phyloP scores from a whole-genome alignment of 148 eudicot genomes.

The Silene latifolia region DNA sequence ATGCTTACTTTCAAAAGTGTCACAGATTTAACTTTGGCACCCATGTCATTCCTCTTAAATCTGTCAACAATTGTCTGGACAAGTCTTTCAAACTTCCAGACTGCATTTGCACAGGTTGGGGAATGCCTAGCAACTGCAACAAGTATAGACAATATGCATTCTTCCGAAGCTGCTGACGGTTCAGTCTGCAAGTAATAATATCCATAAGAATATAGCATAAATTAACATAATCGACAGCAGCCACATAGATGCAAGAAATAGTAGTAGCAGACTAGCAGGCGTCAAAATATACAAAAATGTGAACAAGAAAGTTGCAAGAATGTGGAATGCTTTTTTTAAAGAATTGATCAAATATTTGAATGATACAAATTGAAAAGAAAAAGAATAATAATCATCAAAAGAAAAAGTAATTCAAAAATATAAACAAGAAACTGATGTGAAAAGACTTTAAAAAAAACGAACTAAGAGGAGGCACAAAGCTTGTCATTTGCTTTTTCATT shows the following conservation, averaged over 20 bases:
- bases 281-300: neutral
- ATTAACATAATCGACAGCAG: neutral
- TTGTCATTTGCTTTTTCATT: neutral
- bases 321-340: neutral
- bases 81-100: conserved; percentile 73
- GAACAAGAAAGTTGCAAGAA: neutral
- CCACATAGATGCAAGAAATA: neutral
- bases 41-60: conserved; percentile 49
- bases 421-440: neutral
- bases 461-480: neutral
- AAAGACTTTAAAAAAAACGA: neutral
- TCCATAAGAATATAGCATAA: neutral
- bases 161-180: conserved; percentile 63
- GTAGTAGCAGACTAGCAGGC: neutral
- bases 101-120: conserved; percentile 68
- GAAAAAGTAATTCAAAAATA: no score
- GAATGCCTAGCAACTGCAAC: conserved; percentile 90
- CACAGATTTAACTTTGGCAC: conserved; percentile 71
- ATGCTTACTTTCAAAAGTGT: conserved; percentile 64
- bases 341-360: neutral
- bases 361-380: neutral
- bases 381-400: neutral
- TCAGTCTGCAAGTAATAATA: conserved; percentile 44
- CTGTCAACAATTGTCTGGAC: conserved; percentile 64
- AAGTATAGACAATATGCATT: conserved; percentile 63